Base-by-base conservation (phyloP, 2,329 filamentous ascomycete genomes). In the Colletotrichum zoysiae region DNA sequence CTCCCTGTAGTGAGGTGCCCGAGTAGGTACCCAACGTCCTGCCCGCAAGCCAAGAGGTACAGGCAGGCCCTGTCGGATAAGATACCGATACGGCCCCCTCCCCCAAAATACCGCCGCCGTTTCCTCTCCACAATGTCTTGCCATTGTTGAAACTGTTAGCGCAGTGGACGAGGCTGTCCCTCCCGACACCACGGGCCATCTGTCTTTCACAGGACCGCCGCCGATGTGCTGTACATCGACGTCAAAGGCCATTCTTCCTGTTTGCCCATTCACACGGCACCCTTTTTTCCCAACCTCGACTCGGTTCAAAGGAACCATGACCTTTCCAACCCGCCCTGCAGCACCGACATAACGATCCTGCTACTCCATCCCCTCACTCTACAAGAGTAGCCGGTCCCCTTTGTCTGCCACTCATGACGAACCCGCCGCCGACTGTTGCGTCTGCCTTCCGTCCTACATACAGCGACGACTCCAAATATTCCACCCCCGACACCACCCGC, bases 361-460 rank as follows among this genome's bases (percentile, higher is more conserved):
- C 53, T 42, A 44, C 23, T 51, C 51, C 59, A 30, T 18, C 51
- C 42, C 42, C 44, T 44, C 44, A 48, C 23, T 26, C 55, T 70
- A 70, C 70, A 70, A 70, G 46, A 70, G 60, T 57, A 55, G 65
- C 18, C 56, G 16, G 33, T 60, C 23, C n/a, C 59, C 33, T 59
- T 42, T 42, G 44, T 57, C 65, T 72, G 70, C 70, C 70, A 72
- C 70, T 56, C 70, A 72, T 72, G 70, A 72, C 70, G 65, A 70
- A 65, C 60, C 59, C 59, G 59, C 60, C 60, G 70, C 66, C 65
- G 40, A 65, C 48, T 65, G 55, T 70, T 60, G 70, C 40, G 51
- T 70, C 70, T 66, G 55, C 67, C 35, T 70, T 55, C 46, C 23
- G 65, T 65, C 66, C 66, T 55, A 67, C 70, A 48, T 65, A 63